phyloP scores from a whole-genome alignment of 2,329 filamentous ascomycete genomes.

The Beauveria sp. region DNA sequence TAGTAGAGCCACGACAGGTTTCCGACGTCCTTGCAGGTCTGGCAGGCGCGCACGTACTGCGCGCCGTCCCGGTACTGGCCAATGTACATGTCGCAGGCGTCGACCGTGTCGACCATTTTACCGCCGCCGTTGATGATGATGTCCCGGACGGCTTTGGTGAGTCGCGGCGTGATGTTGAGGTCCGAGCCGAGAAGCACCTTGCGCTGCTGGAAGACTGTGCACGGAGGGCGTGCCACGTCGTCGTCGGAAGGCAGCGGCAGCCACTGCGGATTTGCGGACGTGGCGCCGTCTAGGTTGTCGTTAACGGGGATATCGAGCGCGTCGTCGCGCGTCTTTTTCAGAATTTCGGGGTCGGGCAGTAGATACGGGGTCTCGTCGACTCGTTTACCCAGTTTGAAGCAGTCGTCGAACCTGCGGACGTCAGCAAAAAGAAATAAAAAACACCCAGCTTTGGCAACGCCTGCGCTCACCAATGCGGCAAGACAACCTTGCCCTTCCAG shows the following conservation, averaged over 20 bases:
- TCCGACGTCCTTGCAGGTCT: constrained; percentile 73
- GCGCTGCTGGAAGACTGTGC: constrained; percentile 70
- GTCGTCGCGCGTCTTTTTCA: constrained; percentile 51
- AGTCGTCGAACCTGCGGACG: constrained; percentile 77
- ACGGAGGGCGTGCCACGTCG: constrained; percentile 38
- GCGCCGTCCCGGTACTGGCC: constrained; percentile 79
- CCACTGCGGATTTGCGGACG: constrained; percentile 39
- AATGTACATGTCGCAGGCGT: constrained; percentile 73
- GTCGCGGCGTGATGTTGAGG: constrained; percentile 59
- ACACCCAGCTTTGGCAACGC: not conserved
- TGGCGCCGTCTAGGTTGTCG: constrained; percentile 60
- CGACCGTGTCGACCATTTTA: constrained; percentile 53
- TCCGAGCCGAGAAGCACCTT: constrained; percentile 71
- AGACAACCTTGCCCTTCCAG: constrained; percentile 70
- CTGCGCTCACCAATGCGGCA: constrained; percentile 74
- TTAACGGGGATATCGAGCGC: constrained; percentile 49
- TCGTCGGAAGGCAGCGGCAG: constrained; percentile 34
- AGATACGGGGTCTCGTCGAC: constrained; percentile 84
- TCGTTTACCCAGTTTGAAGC: constrained; percentile 81
- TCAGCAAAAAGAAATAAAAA: not conserved
- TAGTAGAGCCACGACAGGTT: constrained; percentile 93
- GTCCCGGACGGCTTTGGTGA: constrained; percentile 59
- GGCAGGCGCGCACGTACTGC: constrained; percentile 70
- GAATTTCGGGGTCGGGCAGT: constrained; percentile 77
- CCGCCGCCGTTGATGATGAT: constrained; percentile 69